These are phyloP conservation scores for Fusarium concolor DNA, from an alignment of 2,329 filamentous ascomycete genomes.

Conservation along the genomic window DNA sequence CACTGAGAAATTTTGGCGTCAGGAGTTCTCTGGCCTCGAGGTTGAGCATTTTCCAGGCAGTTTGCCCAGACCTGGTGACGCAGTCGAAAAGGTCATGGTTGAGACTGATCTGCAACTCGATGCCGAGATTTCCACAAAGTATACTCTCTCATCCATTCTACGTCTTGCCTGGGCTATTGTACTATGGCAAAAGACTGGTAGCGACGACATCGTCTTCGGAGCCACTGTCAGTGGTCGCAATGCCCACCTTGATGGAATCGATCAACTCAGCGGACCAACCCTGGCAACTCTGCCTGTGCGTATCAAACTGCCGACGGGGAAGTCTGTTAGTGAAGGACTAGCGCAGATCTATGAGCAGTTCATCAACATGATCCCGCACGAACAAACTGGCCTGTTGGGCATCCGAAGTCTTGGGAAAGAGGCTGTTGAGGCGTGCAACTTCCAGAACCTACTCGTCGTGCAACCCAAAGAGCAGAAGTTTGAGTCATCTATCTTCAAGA, in stretches of 20 bases:
- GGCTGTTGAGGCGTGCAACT: slow-evolving; percentile 5
- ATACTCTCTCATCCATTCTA: neutral
- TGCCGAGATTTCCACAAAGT: neutral
- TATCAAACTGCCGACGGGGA: neutral
- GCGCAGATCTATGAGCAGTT: neutral
- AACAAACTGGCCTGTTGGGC: neutral
- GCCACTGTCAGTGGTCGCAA: slow-evolving; percentile 5
- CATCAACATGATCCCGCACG: slow-evolving; percentile 8
- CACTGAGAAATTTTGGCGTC: neutral
- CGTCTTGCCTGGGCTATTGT: slow-evolving; percentile 3
- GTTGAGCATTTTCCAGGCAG: neutral
- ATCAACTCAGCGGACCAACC: slow-evolving; percentile 1
- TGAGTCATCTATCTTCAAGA: neutral
- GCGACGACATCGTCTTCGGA: neutral
- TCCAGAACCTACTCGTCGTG: slow-evolving; percentile 10
- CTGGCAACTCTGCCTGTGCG: neutral
- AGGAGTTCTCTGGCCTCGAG: neutral
- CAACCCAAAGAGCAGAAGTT: neutral
- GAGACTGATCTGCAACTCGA: neutral
- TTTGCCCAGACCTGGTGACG: neutral
- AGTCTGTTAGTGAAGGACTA: accelerated
- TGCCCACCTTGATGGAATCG: neutral
- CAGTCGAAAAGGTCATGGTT: neutral
- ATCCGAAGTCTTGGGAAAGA: neutral
- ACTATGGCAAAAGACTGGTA: neutral